Base-by-base conservation (phyloP, 1,284 basidiomycete genomes). In the Pseudozyma pruni region DNA sequence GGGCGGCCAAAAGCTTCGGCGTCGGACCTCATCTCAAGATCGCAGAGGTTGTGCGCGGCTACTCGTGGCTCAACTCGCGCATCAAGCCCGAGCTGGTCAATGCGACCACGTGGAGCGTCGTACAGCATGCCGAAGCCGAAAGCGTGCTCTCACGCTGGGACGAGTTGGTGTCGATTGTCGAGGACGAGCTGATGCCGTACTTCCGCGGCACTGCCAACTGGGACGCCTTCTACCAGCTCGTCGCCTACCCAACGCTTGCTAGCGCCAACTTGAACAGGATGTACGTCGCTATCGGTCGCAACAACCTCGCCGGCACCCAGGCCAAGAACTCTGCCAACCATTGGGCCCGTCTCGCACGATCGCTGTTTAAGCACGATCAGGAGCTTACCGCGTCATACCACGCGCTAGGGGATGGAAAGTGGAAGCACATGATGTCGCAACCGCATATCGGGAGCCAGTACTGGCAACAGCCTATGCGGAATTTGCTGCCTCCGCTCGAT, bases 51-150 rank as follows among this genome's bases (percentile, higher is more conserved):
- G 84, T 90, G 6, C 85, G 82, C 1, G 88, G 88, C 64, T 83
- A 89, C 53, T 89, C 88, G 14, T 84, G 86, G 35, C 87, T 86
- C 81, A 89, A 89, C 71, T 84, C 87, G 0, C 83, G 88, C 23
- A 83, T 88, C 59, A 90, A 90, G 81, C 89, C 89, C 0, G 90
- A 91, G 83, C 80, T 90, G 25, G 76, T 89, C 59, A 88, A 88
- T 75, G 68, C 85, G 2, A 88, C 88, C 1, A 89, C 87, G 0
- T 91, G 85, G 83, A 89, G 87, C 61, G 74, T 90, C 44, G 84
- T 85, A 40, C 86, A 88, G 78, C 89, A 90, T 78, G 84, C 89
- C 78, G 89, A 91, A 88, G 90, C 74, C 50, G 88, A 84, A 2
- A 10, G 19, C 42, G 50, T 53, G 7, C 47, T 44, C 9, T 45